Base-by-base conservation (phyloP, 306 rosid species). In the Vigna radiata region DNA sequence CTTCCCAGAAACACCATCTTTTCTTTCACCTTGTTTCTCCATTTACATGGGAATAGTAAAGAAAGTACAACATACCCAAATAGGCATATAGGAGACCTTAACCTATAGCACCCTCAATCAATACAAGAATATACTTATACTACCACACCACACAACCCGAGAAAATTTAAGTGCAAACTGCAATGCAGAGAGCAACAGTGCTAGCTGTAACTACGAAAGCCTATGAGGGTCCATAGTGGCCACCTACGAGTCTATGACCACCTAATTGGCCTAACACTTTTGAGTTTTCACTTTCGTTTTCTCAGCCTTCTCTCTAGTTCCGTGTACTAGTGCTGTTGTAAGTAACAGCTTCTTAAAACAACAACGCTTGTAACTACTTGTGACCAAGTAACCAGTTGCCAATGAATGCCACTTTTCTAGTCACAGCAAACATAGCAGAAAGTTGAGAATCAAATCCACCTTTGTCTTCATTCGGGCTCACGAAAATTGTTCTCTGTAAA, bases 231-330 rank as follows among this genome's bases (percentile, higher is more conserved):
- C 81, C 72, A 73, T 64, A n/a, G 79, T 77, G 83, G 83, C 62
- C 82, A 83, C 77, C 79, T 83, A 83, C 77, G 76, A 73, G 74
- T 73, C 79, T 83, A 83, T 80, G 78, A 73, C 70, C 53, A 69
- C 82, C 73, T 68, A 19, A 50, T 80, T 58, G 77, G 64, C 61
- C 84, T 44, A 18, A 71, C 77, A 66, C 49, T 66, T 55, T 36
- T 33, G 84, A 73, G 48, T 81, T 37, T 73, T 74, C 76, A 76
- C 88, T 85, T 77, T 86, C 90, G 56, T 71, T 58, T 31, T 23
- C 60, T 70, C 82, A 19, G 58, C 52, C 58, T 80, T 75, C 70
- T 77, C 52, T 68, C 65, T 68, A 44, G 49, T 44, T 48, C 18
- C 54, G 73, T 59, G 56, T 73, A 58, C 78, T 74, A 79, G 74